Conservation (phyloP, 306 rosid genomes). For the Betula pendula region DNA sequence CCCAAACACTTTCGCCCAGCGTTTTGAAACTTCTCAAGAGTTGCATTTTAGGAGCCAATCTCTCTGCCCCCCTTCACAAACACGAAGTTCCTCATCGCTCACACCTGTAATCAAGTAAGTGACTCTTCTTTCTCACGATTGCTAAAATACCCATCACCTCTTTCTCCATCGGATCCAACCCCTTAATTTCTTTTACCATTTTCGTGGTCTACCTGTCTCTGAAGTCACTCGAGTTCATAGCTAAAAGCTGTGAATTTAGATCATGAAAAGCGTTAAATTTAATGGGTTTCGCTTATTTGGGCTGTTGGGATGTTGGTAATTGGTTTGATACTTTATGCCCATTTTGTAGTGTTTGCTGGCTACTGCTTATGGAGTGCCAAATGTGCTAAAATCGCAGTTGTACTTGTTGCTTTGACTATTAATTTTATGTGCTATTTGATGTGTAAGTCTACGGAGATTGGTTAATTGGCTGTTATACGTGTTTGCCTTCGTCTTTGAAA, state of each 20-base stretch:
- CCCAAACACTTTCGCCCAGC: neutral
- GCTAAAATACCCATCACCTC: neutral
- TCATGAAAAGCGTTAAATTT: neutral
- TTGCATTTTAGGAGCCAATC: neutral
- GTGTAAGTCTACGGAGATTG: neutral
- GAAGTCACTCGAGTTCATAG: neutral
- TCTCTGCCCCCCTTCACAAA: neutral
- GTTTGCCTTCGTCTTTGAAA: neutral
- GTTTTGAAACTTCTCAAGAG: neutral
- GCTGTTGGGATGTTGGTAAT: neutral
- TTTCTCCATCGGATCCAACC: neutral
- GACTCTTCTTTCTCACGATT: neutral
- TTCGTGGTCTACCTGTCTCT: neutral
- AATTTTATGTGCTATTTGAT: neutral
- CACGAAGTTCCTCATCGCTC: neutral
- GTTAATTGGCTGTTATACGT: neutral
- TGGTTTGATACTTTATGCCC: neutral
- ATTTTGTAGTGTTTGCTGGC: neutral
- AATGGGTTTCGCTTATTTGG: neutral
- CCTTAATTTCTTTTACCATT: neutral
- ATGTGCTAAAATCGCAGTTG: neutral
- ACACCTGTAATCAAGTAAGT: constrained; percentile 3
- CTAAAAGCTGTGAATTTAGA: neutral
- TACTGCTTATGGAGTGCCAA: neutral
- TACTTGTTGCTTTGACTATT: neutral